Base-by-base conservation (phyloP, 768 basidiomycete genomes). In the Mrakia blollopis region DNA sequence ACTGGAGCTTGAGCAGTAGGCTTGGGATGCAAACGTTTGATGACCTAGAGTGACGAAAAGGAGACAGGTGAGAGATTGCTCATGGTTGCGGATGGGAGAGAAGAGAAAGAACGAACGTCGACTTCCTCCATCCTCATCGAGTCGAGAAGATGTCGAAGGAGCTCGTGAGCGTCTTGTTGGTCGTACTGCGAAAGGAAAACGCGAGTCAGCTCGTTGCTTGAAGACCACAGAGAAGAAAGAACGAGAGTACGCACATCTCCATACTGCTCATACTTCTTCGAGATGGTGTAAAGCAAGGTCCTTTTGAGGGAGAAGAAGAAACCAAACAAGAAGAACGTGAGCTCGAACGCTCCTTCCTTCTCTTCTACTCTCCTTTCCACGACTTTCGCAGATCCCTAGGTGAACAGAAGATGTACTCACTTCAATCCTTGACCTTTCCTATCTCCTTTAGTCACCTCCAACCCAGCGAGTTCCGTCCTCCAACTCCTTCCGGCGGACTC, bases 81-180 rank as follows among this genome's bases (percentile, higher is more conserved):
- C 18, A 54, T 5, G 41, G 18, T 6, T 37, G 54, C 37, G 28
- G 32, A 28, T 21, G 10, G 14, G 28, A 14, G 30, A 16, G 50
- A 7, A 13, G 60, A n/a, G 11, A 14, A 16, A 63, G 23, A 50
- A 35, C 32, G 78, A 81, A 92, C 92, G 81, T 98, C 95, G 71
- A 89, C 85, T 83, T 98, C 94, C 82, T 98, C 95, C 93, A 95
- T 95, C 73, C 92, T 88, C 87, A 95, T 91, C 28, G 90, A 91
- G 82, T 97, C 95, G 54, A 97, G 85, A 77, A 98, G 86, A 79
- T 94, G 94, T 47, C 92, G 87, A 35, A 98, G 84, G 79, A 96
- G 91, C 85, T 98, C 95, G 82, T 97, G 95, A 32, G 94, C 93
- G 81, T 98, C 95, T 83, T 97, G 95, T 83, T 98, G 95, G 11